Conservation (phyloP, 2,329 filamentous ascomycete genomes). For the Zasmidium angulare region DNA sequence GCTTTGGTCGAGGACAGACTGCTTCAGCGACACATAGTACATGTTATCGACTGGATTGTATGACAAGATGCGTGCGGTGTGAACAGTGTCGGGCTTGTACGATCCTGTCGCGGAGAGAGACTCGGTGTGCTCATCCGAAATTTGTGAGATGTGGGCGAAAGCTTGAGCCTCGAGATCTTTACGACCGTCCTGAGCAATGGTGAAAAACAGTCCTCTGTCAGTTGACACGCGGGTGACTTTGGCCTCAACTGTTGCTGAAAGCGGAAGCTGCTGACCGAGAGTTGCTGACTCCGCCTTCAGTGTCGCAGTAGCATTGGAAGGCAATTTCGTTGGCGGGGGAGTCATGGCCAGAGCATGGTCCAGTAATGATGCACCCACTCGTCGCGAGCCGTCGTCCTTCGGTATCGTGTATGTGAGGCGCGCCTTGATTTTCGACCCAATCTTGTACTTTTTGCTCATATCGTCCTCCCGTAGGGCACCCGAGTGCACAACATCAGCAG, state of each 20-base stretch:
- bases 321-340: constrained; percentile 38
- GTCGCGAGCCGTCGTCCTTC: constrained; percentile 67
- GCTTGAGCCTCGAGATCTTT: constrained; percentile 13
- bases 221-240: constrained; percentile 78
- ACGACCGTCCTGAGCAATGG: constrained; percentile 45
- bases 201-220: constrained; percentile 77
- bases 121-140: constrained; percentile 89
- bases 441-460: constrained; percentile 74
- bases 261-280: constrained; percentile 56
- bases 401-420: constrained; percentile 88
- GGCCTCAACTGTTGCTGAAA: constrained; percentile 76
- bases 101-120: constrained; percentile 74
- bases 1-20: constrained; percentile 77
- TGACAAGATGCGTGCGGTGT: constrained; percentile 78
- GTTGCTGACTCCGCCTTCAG: constrained; percentile 25
- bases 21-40: constrained; percentile 81
- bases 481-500: constrained; percentile 86
- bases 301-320: constrained; percentile 32
- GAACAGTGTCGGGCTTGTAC: constrained; percentile 74
- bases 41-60: constrained; percentile 86
- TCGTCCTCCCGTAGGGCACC: constrained; percentile 68
- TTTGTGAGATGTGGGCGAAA: constrained; percentile 94
- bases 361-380: constrained; percentile 82
- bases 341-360: constrained; percentile 76
- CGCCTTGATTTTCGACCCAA: constrained; percentile 79